Evolutionary conservation across 2,329 filamentous ascomycete genomes (phyloP).

Genomic region (Fusarium mundagurra): DNA sequence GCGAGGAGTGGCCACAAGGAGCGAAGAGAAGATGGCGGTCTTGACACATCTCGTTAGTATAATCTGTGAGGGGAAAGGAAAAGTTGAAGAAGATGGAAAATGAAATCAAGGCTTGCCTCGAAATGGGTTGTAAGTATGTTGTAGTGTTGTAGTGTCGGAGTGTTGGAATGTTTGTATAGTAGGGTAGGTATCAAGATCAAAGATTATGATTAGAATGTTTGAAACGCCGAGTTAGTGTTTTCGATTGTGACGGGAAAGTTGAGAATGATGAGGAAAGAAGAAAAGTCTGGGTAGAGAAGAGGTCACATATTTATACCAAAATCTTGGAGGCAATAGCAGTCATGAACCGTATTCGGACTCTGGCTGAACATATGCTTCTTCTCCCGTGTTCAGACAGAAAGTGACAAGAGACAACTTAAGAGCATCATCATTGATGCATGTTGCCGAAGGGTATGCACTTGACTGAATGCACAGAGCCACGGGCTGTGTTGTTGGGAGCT

Average conservation of each 20-base stretch:
- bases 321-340: not conserved
- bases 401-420: not conserved
- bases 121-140: not conserved
- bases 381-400: not conserved
- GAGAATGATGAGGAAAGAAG: not conserved
- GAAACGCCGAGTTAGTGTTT: not conserved
- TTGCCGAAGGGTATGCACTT: not conserved
- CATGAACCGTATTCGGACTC: not conserved
- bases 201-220: not conserved
- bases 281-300: not conserved
- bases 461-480: not conserved
- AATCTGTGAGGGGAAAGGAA: not conserved
- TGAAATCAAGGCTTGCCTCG: not conserved
- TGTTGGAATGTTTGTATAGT: not conserved
- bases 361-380: not conserved
- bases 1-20: conserved; percentile 1
- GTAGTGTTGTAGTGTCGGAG: not conserved
- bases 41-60: conserved; percentile 1
- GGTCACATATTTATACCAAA: not conserved
- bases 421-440: not conserved
- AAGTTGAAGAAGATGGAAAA: not conserved
- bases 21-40: not conserved
- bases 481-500: not conserved
- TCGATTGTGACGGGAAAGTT: not conserved
- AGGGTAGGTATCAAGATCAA: not conserved